phyloP scores from a whole-genome alignment of 2,329 filamentous ascomycete species.

The Ophiostoma quercus region DNA sequence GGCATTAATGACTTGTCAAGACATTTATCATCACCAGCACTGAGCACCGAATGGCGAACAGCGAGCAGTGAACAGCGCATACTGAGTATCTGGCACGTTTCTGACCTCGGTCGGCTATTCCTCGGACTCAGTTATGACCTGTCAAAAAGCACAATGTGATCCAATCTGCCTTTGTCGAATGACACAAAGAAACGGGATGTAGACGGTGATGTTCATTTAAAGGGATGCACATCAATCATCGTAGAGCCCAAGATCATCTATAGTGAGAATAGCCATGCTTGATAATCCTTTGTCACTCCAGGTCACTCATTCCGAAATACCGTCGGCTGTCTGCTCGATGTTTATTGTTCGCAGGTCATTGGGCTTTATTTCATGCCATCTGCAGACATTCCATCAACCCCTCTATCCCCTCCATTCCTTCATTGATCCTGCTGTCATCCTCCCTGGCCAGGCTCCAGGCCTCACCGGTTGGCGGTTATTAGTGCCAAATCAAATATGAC shows the following conservation, averaged over 20 bases:
- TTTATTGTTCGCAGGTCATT: not conserved
- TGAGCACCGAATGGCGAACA: not conserved
- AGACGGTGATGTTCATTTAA: not conserved
- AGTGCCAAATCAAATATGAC: constrained; percentile 2
- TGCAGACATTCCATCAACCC: not conserved
- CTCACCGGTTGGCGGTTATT: constrained; percentile 13
- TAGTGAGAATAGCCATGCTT: not conserved
- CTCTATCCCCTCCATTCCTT: not conserved
- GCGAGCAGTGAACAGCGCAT: not conserved
- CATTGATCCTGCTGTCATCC: not conserved
- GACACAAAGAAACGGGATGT: not conserved
- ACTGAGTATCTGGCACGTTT: not conserved
- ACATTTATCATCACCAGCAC: not conserved
- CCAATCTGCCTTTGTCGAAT: not conserved
- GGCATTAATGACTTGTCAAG: not conserved
- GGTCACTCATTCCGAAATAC: not conserved
- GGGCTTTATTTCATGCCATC: not conserved
- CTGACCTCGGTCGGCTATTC: too few relatives aligned
- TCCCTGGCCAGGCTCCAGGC: not conserved
- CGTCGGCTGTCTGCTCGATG: not conserved
- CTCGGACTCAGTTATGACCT: not conserved
- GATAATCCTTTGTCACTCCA: not conserved
- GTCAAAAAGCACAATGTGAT: not conserved
- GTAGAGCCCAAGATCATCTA: not conserved
- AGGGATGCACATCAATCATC: not conserved